Evolutionary conservation across 768 basidiomycete genomes (phyloP).

Genomic region (Rhizopogon vulgaris): DNA sequence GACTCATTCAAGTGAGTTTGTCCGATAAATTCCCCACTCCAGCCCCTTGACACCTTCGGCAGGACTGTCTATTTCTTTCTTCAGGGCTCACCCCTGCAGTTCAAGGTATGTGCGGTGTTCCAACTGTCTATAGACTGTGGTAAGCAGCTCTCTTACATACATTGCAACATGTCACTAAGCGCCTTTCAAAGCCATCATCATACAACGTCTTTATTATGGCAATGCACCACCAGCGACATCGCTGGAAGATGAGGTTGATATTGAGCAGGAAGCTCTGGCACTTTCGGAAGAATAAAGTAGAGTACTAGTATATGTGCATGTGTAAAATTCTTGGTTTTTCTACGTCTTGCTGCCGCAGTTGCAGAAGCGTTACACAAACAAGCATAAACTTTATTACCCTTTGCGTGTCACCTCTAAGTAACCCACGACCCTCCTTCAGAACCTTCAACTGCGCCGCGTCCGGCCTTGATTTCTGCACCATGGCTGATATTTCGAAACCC

Average conservation of each 20-base stretch:
- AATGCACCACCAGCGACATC: conserved; percentile 51
- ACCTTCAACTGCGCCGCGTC: conserved; percentile 10
- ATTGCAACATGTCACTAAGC: conserved; percentile 6
- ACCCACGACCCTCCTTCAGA: conserved; percentile 19
- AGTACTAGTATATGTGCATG: background rate
- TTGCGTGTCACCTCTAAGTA: conserved; percentile 1
- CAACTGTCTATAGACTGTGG: conserved; percentile 76
- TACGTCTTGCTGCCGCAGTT: background rate
- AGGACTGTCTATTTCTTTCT: conserved; percentile 81
- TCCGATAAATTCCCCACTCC: conserved; percentile 3
- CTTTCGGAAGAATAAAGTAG: conserved; percentile 49
- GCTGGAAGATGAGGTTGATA: conserved; percentile 47
- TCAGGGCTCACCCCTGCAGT: conserved; percentile 67
- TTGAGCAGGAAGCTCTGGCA: conserved; percentile 64
- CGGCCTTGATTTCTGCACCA: conserved; percentile 11
- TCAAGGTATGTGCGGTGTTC: conserved; percentile 79
- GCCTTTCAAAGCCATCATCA: conserved; percentile 51
- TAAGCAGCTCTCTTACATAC: conserved; percentile 29
- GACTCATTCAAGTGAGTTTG: conserved; percentile 73
- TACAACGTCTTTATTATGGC: conserved; percentile 73
- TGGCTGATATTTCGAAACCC: conserved; percentile 47
- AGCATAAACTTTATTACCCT: conserved; percentile 22
- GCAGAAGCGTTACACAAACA: conserved; percentile 26
- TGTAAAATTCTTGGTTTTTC: conserved; percentile 1
- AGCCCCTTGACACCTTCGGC: conserved; percentile 14